Evolutionary conservation across 139 green algal genomes (phyloP).

Genomic region (Auxenochlorella pyrenoidosa): DNA sequence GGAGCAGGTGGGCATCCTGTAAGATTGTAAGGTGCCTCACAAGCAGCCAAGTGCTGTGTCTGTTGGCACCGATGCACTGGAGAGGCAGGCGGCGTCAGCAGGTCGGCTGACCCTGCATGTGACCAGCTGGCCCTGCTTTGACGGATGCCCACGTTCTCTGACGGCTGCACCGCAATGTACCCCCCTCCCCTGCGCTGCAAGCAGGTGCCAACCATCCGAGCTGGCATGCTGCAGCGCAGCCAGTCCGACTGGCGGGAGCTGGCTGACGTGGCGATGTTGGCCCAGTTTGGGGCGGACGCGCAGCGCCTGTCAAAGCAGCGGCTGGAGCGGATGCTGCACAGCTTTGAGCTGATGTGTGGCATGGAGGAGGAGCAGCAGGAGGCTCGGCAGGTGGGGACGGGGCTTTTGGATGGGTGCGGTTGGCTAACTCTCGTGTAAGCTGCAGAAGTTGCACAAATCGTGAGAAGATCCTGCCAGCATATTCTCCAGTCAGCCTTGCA

Average conservation of each 20-base stretch:
- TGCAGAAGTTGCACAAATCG: too few species aligned
- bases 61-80: too few species aligned
- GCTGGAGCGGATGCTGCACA: slow-evolving; percentile 59
- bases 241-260: slow-evolving; percentile 61
- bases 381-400: neutral
- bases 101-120: neutral
- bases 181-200: neutral
- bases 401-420: too few species aligned
- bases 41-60: too few species aligned
- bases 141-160: too few species aligned
- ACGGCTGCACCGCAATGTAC: too few species aligned
- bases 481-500: too few species aligned
- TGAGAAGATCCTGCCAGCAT: too few species aligned
- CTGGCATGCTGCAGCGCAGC: slow-evolving; percentile 52
- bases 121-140: too few species aligned
- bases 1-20: slow-evolving; percentile 57
- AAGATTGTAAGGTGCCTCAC: too few species aligned
- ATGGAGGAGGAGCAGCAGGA: slow-evolving; percentile 24
- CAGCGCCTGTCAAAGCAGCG: slow-evolving; percentile 42
- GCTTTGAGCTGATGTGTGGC: slow-evolving; percentile 57
- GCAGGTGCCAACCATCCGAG: slow-evolving; percentile 66
- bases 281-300: slow-evolving; percentile 46
- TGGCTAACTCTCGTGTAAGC: too few species aligned
- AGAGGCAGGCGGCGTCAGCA: too few species aligned
- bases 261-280: slow-evolving; percentile 29